phyloP scores from a whole-genome alignment of 345 rosid species.

The Dipteronia sinensis region DNA sequence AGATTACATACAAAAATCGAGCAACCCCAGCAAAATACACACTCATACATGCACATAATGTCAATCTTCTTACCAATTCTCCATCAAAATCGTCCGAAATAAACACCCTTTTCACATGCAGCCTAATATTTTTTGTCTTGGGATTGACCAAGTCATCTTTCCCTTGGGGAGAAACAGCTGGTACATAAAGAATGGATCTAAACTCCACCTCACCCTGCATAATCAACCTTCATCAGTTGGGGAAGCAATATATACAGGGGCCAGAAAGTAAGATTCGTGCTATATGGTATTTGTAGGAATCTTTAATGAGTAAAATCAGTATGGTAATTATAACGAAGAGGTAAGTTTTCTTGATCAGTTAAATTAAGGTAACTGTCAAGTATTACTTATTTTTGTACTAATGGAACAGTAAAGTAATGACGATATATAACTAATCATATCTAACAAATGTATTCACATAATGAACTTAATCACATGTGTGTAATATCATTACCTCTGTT shows the following conservation, averaged over 20 bases:
- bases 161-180: constrained; percentile 69
- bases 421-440: background rate
- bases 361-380: background rate
- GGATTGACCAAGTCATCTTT: constrained; percentile 87
- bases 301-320: background rate
- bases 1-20: constrained; percentile 1
- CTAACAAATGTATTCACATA: background rate
- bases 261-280: background rate
- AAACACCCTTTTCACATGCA: constrained; percentile 90
- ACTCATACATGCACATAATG: background rate
- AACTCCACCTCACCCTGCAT: constrained; percentile 98
- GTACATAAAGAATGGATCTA: constrained; percentile 91
- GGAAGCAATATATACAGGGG: background rate
- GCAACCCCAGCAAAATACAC: background rate
- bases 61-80: constrained; percentile 68
- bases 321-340: background rate
- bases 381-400: background rate
- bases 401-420: background rate
- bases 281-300: background rate
- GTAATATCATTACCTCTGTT: constrained; percentile 66
- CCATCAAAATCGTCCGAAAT: constrained; percentile 99
- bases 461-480: background rate
- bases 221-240: constrained; percentile 20
- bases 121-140: constrained; percentile 96
- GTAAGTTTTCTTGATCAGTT: background rate